Evolutionary conservation across 1,284 basidiomycete genomes (phyloP), one percentile per base, ranked within the genome.

Genomic region (Cryptococcus jaspeensis): DNA sequence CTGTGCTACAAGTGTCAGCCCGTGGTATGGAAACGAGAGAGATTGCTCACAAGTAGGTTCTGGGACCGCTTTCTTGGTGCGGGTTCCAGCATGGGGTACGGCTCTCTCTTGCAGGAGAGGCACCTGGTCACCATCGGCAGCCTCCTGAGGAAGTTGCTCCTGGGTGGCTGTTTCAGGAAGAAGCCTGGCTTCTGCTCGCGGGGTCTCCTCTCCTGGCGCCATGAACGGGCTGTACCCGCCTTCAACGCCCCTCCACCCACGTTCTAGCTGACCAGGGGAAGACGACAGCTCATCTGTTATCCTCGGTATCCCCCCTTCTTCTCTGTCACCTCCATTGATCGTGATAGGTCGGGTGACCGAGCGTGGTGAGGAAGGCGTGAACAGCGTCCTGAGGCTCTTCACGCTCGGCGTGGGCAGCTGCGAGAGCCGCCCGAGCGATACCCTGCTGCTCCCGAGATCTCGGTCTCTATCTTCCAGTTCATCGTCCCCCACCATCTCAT

Each of bases 401-500:
- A 40, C 35, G 32, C 57, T 46, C 15, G 53, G 54, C 23, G 32
- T 49, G 11, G 41, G 40, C 15, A 52, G 25, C 15, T 18, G 13
- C 2, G 50, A 45, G 5, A 16, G 25, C 18, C 25, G 23, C 11
- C 49, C 36, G 37, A 20, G 13, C 18, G 49, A 39, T 9, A 20
- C 20, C 28, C 22, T 25, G 18, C 37, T 37, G 5, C 20, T 23
- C 20, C 43, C 13, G 5, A 12, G 20, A 5, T 37, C 38, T 6
- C 23, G 16, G 6, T 18, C 41, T 20, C 59, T 52, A 8, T 56
- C 61, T 16, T 18, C 52, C 12, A 23, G 52, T 13, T 50, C 52
- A 5, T 44, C 57, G 16, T 60, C 60, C 4, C 53, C 59, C 2
- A 66, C 57, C 20, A 74, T 58, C 22, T 72, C 71, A 11, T 65